phyloP scores from a whole-genome alignment of 1,139 yeast species.

The Zygoascus hellenicus region DNA sequence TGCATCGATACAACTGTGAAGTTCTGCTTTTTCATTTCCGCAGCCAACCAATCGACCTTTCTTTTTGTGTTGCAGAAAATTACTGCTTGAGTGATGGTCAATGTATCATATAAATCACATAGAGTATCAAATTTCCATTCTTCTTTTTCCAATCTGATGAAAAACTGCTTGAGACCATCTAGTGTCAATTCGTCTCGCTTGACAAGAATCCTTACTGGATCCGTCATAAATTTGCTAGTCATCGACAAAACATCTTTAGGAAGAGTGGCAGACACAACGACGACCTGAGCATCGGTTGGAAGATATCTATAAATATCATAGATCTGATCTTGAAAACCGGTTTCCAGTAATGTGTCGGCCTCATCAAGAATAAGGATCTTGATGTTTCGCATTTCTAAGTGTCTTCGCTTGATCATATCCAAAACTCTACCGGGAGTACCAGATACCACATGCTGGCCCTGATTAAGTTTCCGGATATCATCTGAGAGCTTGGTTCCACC shows the following conservation, averaged over 20 bases:
- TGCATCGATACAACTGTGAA: slow-evolving; percentile 94
- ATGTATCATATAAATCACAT: slow-evolving; percentile 88
- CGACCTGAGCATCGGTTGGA: slow-evolving; percentile 83
- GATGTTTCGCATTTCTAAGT: slow-evolving; percentile 58
- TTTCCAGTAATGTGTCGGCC: slow-evolving; percentile 86
- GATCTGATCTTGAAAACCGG: slow-evolving; percentile 90
- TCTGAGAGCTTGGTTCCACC: slow-evolving; percentile 88
- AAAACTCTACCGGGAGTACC: slow-evolving; percentile 96
- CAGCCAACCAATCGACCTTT: slow-evolving; percentile 87
- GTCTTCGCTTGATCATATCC: slow-evolving; percentile 79
- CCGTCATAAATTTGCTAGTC: slow-evolving; percentile 81
- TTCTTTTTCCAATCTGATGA: slow-evolving; percentile 81
- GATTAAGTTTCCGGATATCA: slow-evolving; percentile 64
- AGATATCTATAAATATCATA: slow-evolving; percentile 78
- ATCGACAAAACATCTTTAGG: slow-evolving; percentile 80
- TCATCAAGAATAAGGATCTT: slow-evolving; percentile 87
- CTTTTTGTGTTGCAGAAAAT: slow-evolving; percentile 90
- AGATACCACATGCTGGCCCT: slow-evolving; percentile 87
- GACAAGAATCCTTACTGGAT: slow-evolving; percentile 86
- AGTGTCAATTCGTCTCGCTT: slow-evolving; percentile 83
- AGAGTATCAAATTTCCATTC: slow-evolving; percentile 94
- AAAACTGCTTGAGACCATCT: slow-evolving; percentile 86
- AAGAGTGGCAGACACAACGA: slow-evolving; percentile 90
- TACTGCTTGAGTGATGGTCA: slow-evolving; percentile 92
- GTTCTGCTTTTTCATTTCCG: slow-evolving; percentile 70